phyloP scores from a whole-genome alignment of 2,329 filamentous ascomycete species.

The Beauveria scarabaeidicola region DNA sequence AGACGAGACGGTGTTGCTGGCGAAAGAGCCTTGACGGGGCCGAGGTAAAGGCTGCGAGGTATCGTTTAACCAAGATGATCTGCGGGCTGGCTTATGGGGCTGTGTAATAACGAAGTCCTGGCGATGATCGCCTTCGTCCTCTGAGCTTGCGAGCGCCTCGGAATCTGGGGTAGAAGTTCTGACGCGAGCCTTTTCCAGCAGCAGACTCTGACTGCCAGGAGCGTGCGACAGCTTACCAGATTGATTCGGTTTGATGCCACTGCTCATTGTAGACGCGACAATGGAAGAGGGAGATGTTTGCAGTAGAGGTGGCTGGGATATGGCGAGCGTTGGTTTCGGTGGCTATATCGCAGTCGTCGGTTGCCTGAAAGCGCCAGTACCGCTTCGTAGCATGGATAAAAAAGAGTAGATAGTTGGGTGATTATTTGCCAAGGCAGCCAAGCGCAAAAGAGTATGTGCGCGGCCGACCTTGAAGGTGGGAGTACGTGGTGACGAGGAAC shows the following conservation, averaged over 20 bases:
- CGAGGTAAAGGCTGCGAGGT: slow-evolving; percentile 55
- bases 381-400: slow-evolving; percentile 1
- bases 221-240: slow-evolving; percentile 43
- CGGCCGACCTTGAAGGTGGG: background rate
- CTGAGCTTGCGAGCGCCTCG: slow-evolving; percentile 85
- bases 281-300: slow-evolving; percentile 34
- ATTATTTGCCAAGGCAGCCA: background rate
- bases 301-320: slow-evolving; percentile 22
- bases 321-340: background rate
- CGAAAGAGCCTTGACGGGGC: slow-evolving; percentile 69
- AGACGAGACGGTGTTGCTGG: slow-evolving; percentile 61
- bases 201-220: slow-evolving; percentile 50
- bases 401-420: background rate
- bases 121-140: slow-evolving; percentile 74
- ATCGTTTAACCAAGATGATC: slow-evolving; percentile 82
- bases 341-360: slow-evolving; percentile 8
- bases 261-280: slow-evolving; percentile 37
- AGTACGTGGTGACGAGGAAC: background rate
- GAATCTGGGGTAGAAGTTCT: slow-evolving; percentile 88
- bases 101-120: slow-evolving; percentile 43
- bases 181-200: slow-evolving; percentile 68
- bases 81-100: slow-evolving; percentile 55
- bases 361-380: slow-evolving; percentile 8
- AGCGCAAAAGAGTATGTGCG: background rate
- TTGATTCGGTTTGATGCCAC: slow-evolving; percentile 41